Evolutionary conservation across 2,329 filamentous ascomycete species (phyloP).

Genomic region (Chalara sp.): DNA sequence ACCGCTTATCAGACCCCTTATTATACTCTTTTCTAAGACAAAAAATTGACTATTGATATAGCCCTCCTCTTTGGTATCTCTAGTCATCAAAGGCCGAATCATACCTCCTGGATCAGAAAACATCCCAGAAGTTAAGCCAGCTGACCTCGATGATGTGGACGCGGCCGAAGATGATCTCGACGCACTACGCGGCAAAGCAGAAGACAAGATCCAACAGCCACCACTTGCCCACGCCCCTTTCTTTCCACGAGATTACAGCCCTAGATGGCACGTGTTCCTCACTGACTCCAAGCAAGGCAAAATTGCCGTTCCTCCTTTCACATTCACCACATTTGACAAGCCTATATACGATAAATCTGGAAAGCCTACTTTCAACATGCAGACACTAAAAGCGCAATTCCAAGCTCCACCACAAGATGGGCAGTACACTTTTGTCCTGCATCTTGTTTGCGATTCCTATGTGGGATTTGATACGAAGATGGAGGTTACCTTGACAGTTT

Average conservation of each 20-base stretch:
- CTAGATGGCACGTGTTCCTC: slow-evolving; percentile 90
- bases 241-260: slow-evolving; percentile 81
- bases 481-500: slow-evolving; percentile 82
- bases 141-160: slow-evolving; percentile 85
- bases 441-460: slow-evolving; percentile 91
- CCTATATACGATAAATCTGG: slow-evolving; percentile 74
- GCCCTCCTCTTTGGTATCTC: slow-evolving; percentile 83
- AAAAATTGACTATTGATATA: too few relatives aligned
- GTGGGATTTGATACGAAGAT: slow-evolving; percentile 89
- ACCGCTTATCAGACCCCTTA: too few relatives aligned
- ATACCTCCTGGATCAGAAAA: slow-evolving; percentile 77
- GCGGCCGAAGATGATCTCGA: slow-evolving; percentile 89
- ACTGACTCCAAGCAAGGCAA: slow-evolving; percentile 91
- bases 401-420: slow-evolving; percentile 88
- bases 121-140: slow-evolving; percentile 66
- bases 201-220: slow-evolving; percentile 62
- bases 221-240: slow-evolving; percentile 88
- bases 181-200: slow-evolving; percentile 66
- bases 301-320: slow-evolving; percentile 93
- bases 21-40: too few relatives aligned
- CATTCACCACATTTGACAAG: slow-evolving; percentile 89
- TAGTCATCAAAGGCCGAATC: slow-evolving; percentile 92
- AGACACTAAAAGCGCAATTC: slow-evolving; percentile 96
- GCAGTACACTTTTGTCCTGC: slow-evolving; percentile 90
- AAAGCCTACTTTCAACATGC: slow-evolving; percentile 87